Evolutionary conservation across 164 flowering plant genomes (phyloP), one percentile per base, ranked within the genome.

Genomic region (Piper betle): DNA sequence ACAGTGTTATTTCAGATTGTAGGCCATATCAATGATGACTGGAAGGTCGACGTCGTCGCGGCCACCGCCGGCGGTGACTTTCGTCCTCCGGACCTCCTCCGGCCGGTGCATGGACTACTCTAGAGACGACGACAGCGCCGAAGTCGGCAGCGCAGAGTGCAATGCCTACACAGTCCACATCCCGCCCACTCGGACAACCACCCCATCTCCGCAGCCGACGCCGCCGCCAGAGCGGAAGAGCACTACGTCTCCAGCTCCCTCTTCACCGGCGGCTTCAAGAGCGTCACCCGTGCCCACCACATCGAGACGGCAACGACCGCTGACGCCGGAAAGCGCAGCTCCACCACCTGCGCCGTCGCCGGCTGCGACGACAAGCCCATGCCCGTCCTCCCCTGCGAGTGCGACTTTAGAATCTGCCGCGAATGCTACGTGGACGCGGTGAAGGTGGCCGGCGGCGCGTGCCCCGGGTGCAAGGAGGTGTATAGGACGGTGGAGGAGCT

Each of bases 251-350:
- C 88, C 3, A 80, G 69, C 69, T 84, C 88, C 4, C 55, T 84
- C 38, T 84, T 84, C 55, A 82, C 87, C 0, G 89, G 89, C n/a
- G 89, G 89, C 3, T 80, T 74, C 57, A 84, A 82, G 20, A 79
- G 81, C 37, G 77, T 72, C 3, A 79, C 85, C 41, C 71, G 85
- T 19, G 87, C 87, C 48, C 90, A 82, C 69, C 64, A 81, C 58
- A 81, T 84, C 87, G 90, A 84, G 56, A 82, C 79, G 71, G 87
- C 81, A 54, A 82, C 77, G 19, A 87, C 82, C 12, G 75, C 87
- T 0, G 82, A 84, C 59, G 58, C 77, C 0, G 79, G 33, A 64
- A 85, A 84, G 68, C 85, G 85, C 0, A 87, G 90, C 6, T 81
- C 86, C 4, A 80, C 85, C 4, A 71, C 77, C 3, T 84, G 88